Base-by-base conservation (phyloP, 1,139 yeast species). In the Suzukiozyma palmioleophila region DNA sequence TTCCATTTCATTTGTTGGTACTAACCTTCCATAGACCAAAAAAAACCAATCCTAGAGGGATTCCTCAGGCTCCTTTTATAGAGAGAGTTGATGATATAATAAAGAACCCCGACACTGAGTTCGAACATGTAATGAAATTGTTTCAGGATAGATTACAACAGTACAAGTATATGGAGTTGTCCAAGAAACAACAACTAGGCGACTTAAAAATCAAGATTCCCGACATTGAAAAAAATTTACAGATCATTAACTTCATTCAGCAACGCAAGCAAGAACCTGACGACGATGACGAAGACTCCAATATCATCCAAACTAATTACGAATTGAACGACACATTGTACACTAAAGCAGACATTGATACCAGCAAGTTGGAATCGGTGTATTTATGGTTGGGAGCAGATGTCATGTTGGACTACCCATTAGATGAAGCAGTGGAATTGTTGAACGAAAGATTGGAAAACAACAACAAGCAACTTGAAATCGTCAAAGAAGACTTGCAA, bases 351-450 rank as follows among this genome's bases (percentile, higher is more conserved):
- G 73, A 73, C 28, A 73, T 92, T 29, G 78, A 84, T 37, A 57
- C 69, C 15, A 61, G 68, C 29, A 62, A 57, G 27, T 56, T 69
- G 43, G 53, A 69, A 30, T 63, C 73, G 2, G 98, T 92, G 2
- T 80, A 79, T 47, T 72, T 92, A 40, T 92, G 98, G 98, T 73
- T 92, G 15, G 99, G 99, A 9, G 97, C 99, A 1, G 96, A 90
- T 53, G 94, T 92, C 14, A 92, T 92, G 98, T 71, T 94, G 53
- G 98, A 92, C 58, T 92, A 92, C 58, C 90, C 96, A 4, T 69
- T 88, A 28, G 84, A 78, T 34, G 98, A 92, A 58, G 98, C 98
- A 1, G 74, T 81, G 37, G 81, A 69, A 25, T 69, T 94, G 51
- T 68, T 94, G 43, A 57, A 71, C 21, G 75, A 74, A 32, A 80